phyloP scores from a whole-genome alignment of 2,329 filamentous ascomycete genomes.

The Amylocarpus encephaloides region DNA sequence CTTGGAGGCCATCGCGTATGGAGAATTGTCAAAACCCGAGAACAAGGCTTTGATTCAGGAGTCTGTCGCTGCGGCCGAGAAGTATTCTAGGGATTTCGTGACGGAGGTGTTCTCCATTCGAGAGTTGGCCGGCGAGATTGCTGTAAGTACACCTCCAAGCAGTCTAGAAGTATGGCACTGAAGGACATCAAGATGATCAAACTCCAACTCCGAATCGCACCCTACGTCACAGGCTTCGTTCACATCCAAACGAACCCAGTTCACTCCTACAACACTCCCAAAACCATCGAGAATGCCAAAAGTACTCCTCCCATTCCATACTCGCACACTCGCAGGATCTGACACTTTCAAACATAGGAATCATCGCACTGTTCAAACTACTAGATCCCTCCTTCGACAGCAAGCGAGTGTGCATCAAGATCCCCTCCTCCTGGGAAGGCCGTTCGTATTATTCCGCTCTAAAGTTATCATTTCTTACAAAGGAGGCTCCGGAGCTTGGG shows the following conservation, averaged over 20 bases:
- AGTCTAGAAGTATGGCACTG: background rate
- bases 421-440: slow-evolving; percentile 58
- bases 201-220: slow-evolving; percentile 45
- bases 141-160: slow-evolving; percentile 33
- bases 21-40: slow-evolving; percentile 39
- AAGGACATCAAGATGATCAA: slow-evolving; percentile 43
- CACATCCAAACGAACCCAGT: slow-evolving; percentile 57
- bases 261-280: slow-evolving; percentile 43
- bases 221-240: slow-evolving; percentile 44
- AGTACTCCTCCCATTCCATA: slow-evolving; percentile 32
- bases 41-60: slow-evolving; percentile 35
- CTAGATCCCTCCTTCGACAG: slow-evolving; percentile 40
- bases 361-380: slow-evolving; percentile 41
- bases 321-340: background rate
- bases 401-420: slow-evolving; percentile 53
- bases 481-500: too few species aligned
- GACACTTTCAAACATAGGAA: slow-evolving; percentile 34
- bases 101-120: slow-evolving; percentile 32
- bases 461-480: too few species aligned
- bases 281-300: slow-evolving; percentile 44
- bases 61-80: slow-evolving; percentile 31
- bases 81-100: slow-evolving; percentile 29
- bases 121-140: slow-evolving; percentile 50
- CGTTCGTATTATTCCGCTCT: too few species aligned
- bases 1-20: slow-evolving; percentile 42